A percentile compares a stretch with the other conserved stretches of the same genome.
Conservation (phyloP, 2,329 filamentous ascomycete genomes). For the Neonectria magnoliae region DNA sequence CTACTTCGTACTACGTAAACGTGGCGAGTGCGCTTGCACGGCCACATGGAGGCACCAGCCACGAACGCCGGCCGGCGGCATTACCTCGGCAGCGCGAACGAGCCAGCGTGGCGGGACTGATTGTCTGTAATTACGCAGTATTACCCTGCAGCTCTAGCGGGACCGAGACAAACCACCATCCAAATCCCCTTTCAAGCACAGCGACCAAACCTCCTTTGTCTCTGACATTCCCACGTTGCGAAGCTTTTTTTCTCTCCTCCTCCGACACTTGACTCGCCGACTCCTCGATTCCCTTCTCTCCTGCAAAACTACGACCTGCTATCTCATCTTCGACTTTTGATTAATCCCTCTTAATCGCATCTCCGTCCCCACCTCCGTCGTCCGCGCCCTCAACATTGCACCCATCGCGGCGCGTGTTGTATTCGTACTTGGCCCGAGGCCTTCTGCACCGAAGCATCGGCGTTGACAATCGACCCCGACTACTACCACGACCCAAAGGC, state of each 20-base stretch:
- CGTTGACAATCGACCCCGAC: neutral
- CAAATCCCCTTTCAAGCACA: slow-evolving; percentile 39
- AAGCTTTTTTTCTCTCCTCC: slow-evolving; percentile 25
- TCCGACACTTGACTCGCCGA: slow-evolving; percentile 18
- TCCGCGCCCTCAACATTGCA: neutral
- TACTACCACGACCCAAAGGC: neutral
- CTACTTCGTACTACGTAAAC: neutral
- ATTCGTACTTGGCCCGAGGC: slow-evolving; percentile 4
- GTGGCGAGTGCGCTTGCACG: slow-evolving; percentile 15
- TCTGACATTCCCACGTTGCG: slow-evolving; percentile 39
- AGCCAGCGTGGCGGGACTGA: slow-evolving; percentile 38
- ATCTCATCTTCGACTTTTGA: slow-evolving; percentile 7
- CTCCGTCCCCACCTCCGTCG: neutral
- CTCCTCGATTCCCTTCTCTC: slow-evolving; percentile 19
- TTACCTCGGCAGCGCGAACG: slow-evolving; percentile 24
- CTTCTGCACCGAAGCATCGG: neutral
- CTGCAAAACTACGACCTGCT: neutral
- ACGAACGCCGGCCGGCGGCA: neutral
- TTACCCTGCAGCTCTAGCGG: slow-evolving; percentile 12
- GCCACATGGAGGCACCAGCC: slow-evolving; percentile 21
- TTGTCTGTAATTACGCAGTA: neutral
- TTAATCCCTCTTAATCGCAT: slow-evolving; percentile 17
- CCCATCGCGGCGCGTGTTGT: slow-evolving; percentile 12
- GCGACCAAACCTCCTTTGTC: slow-evolving; percentile 39
- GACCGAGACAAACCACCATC: slow-evolving; percentile 35